Conservation (phyloP, 148 eudicot species). For the Pouteria glomerata region DNA sequence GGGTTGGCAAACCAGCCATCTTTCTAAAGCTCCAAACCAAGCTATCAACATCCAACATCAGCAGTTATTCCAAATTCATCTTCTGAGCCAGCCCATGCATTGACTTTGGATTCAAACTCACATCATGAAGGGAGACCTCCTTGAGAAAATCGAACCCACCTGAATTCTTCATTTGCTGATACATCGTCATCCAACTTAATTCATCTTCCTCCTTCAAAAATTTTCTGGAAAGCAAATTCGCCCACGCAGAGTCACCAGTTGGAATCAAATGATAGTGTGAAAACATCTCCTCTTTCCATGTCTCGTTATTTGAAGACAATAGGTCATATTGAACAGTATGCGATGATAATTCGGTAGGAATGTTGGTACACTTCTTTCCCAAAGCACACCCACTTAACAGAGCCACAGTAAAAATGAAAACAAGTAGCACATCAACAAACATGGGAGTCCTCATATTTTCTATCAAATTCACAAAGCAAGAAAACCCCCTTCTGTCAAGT, state of each 20-base stretch:
- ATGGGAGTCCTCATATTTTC: too few species aligned
- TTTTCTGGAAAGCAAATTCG: slow-evolving; percentile 50
- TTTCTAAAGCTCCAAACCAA: slow-evolving; percentile 75
- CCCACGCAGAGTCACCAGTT: slow-evolving; percentile 56
- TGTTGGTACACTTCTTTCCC: slow-evolving; percentile 57
- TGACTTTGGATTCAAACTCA: slow-evolving; percentile 54
- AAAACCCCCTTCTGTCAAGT: too few species aligned
- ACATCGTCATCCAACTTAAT: slow-evolving; percentile 43
- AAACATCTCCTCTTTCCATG: slow-evolving; percentile 52
- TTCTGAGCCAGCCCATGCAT: slow-evolving; percentile 60
- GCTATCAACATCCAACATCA: slow-evolving; percentile 69
- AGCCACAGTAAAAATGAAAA: slow-evolving; percentile 11
- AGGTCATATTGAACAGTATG: slow-evolving; percentile 45
- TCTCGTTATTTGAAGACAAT: slow-evolving; percentile 40
- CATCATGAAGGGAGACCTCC: slow-evolving; percentile 53
- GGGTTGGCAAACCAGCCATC: slow-evolving; percentile 57
- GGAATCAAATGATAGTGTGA: slow-evolving; percentile 47
- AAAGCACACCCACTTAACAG: slow-evolving; percentile 21
- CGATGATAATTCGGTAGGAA: slow-evolving; percentile 23
- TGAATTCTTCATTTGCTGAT: slow-evolving; percentile 45
- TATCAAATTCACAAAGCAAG: too few species aligned
- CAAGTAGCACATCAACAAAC: too few species aligned
- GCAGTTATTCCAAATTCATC: slow-evolving; percentile 66
- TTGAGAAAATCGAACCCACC: slow-evolving; percentile 28
- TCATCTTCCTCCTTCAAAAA: slow-evolving; percentile 45